Base-by-base conservation (phyloP, 2,329 filamentous ascomycete species). In the Ophiobolus disseminans region DNA sequence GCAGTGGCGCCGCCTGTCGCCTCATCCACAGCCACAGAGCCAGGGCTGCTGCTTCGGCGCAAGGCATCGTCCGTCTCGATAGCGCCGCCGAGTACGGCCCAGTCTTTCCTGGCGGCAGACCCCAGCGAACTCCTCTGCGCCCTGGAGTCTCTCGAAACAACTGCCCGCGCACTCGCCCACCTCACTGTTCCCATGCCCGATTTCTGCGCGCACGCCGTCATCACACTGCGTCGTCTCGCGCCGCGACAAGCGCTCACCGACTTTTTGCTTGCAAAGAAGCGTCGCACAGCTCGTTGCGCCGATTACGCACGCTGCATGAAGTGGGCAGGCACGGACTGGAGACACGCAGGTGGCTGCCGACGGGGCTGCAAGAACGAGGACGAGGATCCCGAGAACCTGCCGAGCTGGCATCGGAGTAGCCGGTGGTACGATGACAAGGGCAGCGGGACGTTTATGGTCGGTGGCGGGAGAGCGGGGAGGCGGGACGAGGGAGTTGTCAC, bases 261-360 rank as follows among this genome's bases (percentile, higher is more conserved):
- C 2, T 66, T 65, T 22, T 48, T 56, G 2, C 25, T 55, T 1
- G 36, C 40, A 3, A 70, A 69, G 45, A 64, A 65, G 32, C 49
- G 40, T 31, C 52, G 63, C 17, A 36, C 40, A 2, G 57, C 40
- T 0, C 46, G 53, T 7, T 72, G 68, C 40, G 64, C 62, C 5
- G 66, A 70, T 32, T 69, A 68, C 42, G 66, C 67, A 14, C 57
- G 66, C 9, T 72, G 68, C 28, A 68, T 62, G 62, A 69, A 69
- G 41, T 72, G 68, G 68, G 66, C 62, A 3, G 65, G 63, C 3
- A 57, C 56, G 22, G 55, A 40, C 8, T 71, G 68, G 68, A 54
- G 65, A 16, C 60, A 63, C 35, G 63, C 55, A 10, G 68, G 67
- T 7, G 68, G 66, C 0, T 70, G 68, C 39, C 58, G 66, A 32